phyloP scores from a whole-genome alignment of 2,329 filamentous ascomycete genomes.

The Dothidotthia symphoricarpi region DNA sequence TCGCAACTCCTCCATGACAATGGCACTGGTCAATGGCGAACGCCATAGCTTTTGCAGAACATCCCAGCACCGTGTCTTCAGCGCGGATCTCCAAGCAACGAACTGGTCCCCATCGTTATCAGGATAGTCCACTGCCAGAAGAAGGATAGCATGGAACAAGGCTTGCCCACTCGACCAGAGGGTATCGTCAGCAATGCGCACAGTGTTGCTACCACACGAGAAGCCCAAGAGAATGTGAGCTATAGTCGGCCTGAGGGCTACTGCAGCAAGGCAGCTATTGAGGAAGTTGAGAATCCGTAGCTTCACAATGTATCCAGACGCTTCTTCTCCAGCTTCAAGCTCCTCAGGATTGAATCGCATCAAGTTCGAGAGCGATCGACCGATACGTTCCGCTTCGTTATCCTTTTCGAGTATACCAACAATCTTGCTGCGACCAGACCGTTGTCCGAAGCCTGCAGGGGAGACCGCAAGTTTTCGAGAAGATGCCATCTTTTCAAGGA shows the following conservation, averaged over 20 bases:
- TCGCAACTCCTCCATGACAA: slow-evolving; percentile 77
- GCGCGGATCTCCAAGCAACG: slow-evolving; percentile 43
- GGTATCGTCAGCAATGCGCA: slow-evolving; percentile 67
- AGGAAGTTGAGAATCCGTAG: slow-evolving; percentile 82
- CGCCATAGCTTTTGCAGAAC: slow-evolving; percentile 81
- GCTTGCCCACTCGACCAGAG: slow-evolving; percentile 71
- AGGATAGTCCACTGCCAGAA: slow-evolving; percentile 68
- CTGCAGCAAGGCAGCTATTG: slow-evolving; percentile 72
- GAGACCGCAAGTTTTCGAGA: slow-evolving; percentile 76
- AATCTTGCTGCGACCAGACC: slow-evolving; percentile 73
- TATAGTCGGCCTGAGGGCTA: slow-evolving; percentile 75
- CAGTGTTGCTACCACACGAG: slow-evolving; percentile 66
- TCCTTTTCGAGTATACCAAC: slow-evolving; percentile 84
- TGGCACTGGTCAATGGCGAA: slow-evolving; percentile 71
- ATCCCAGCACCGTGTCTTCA: slow-evolving; percentile 49
- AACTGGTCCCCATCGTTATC: slow-evolving; percentile 53
- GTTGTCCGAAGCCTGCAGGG: slow-evolving; percentile 61
- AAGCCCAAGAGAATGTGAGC: slow-evolving; percentile 92
- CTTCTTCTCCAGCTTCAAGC: slow-evolving; percentile 65
- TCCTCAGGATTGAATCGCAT: slow-evolving; percentile 67
- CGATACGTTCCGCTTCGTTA: slow-evolving; percentile 75
- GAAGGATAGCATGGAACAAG: slow-evolving; percentile 78
- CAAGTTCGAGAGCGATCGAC: slow-evolving; percentile 68
- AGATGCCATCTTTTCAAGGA: slow-evolving; percentile 82
- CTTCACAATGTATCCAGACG: slow-evolving; percentile 77